Base-by-base conservation (phyloP, 495 filamentous ascomycete species). In the Penicillium lividum region DNA sequence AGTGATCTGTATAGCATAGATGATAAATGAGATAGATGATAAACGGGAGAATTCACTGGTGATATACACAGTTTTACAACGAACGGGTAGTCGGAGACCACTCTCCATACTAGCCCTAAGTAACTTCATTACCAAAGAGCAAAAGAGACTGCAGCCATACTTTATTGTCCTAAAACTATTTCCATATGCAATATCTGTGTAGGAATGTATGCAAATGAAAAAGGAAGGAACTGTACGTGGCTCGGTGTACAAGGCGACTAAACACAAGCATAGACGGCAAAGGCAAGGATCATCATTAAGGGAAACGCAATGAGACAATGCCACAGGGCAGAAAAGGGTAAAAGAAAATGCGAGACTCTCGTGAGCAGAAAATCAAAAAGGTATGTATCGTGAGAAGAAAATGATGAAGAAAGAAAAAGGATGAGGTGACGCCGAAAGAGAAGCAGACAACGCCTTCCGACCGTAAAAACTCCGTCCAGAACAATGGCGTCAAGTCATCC, bases 1-100 rank as follows among this genome's bases (percentile, higher is more conserved):
- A 81, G 59, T 85, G 65, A 75, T 64, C 30, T 27, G 13, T 9
- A 31, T 28, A 16, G n/a, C n/a, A 52, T 52, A 52, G 30, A 52
- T 38, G 34, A 40, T 22, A 30, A 30, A 27, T 22, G 28, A 52
- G n/a, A 40, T 4, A 52, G 33, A 18, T 38, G 31, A 45, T 45
- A 45, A 18, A 18, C 10, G 10, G 4, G 3, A 11, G 43, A 8
- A 46, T 46, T 1, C 27, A 25, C 43, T 27, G 33, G 13, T 8
- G 13, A 11, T 36, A 9, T 36, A 36, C 8, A 5, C 30, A 7
- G 30, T 3, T 33, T 33, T 6, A 33, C 30, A 2, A 33, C 30
- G 22, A 22, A 22, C 22, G 22, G 22, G 22, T 22, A 22, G 22
- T 22, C 22, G 22, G 22, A 22, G 22, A 22, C 22, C 22, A 22